phyloP scores from a whole-genome alignment of 2,329 filamentous ascomycete genomes.

The Aciculosporium take region DNA sequence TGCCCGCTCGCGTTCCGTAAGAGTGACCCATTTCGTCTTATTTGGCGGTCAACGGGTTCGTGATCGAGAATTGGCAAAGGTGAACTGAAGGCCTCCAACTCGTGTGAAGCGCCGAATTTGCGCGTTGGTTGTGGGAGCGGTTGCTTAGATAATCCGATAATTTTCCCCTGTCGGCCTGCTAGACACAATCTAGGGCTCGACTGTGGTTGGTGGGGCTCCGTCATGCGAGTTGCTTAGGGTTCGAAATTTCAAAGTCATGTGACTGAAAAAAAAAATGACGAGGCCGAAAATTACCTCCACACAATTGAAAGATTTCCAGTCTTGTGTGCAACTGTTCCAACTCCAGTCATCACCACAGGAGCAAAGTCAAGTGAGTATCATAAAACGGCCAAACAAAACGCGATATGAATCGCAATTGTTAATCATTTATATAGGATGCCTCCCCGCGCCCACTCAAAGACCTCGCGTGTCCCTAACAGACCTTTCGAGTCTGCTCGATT shows the following conservation, averaged over 20 bases:
- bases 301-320: constrained; percentile 19
- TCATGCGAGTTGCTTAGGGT: constrained; percentile 18
- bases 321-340: constrained; percentile 18
- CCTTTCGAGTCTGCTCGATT: constrained; percentile 99
- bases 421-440: constrained; percentile 22
- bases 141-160: constrained; percentile 23
- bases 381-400: not conserved
- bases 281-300: constrained; percentile 18
- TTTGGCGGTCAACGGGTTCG: constrained; percentile 24
- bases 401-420: constrained; percentile 7
- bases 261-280: constrained; percentile 6
- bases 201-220: constrained; percentile 8
- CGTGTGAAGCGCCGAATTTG: constrained; percentile 24
- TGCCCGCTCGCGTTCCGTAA: constrained; percentile 74
- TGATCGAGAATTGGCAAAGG: constrained; percentile 28
- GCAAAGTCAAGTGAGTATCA: constrained; percentile 25
- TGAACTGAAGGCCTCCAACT: constrained; percentile 18
- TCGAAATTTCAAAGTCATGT: constrained; percentile 15
- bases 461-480: constrained; percentile 95
- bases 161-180: constrained; percentile 6
- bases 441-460: constrained; percentile 79
- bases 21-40: constrained; percentile 70
- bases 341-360: constrained; percentile 23
- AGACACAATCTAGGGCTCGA: constrained; percentile 19
- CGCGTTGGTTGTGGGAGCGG: constrained; percentile 23